phyloP scores from a whole-genome alignment of 2,329 filamentous ascomycete species.

The Pyrenophora seminiperda region DNA sequence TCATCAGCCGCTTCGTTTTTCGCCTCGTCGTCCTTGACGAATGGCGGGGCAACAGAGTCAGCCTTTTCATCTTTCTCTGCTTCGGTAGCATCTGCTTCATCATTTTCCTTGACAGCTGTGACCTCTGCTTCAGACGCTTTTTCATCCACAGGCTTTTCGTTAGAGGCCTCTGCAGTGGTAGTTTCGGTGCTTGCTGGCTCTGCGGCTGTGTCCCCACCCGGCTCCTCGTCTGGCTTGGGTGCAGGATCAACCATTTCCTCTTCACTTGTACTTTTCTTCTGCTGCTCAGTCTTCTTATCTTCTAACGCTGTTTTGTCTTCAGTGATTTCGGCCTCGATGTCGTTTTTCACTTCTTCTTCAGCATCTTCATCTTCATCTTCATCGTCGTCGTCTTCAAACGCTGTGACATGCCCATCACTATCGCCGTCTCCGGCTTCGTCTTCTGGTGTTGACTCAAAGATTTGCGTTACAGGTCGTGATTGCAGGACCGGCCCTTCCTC shows the following conservation, averaged over 20 bases:
- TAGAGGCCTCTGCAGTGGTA: slow-evolving; percentile 5
- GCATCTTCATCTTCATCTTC: slow-evolving; percentile 17
- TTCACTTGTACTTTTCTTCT: slow-evolving; percentile 27
- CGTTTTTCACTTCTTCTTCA: slow-evolving; percentile 12
- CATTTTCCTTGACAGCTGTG: slow-evolving; percentile 4
- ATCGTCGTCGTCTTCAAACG: slow-evolving; percentile 23
- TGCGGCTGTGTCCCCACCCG: slow-evolving; percentile 7
- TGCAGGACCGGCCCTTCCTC: slow-evolving; percentile 31
- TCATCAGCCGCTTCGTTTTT: slow-evolving; percentile 8
- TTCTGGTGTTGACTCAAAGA: slow-evolving; percentile 24
- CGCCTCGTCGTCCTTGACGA: slow-evolving; percentile 15
- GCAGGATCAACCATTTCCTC: slow-evolving; percentile 17
- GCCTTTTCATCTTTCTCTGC: slow-evolving; percentile 26
- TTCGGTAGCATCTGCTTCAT: slow-evolving; percentile 1
- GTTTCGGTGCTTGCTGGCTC: slow-evolving; percentile 8
- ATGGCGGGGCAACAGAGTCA: slow-evolving; percentile 8
- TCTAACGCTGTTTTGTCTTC: slow-evolving; percentile 25
- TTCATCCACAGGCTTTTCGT: slow-evolving; percentile 1
- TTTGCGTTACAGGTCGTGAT: slow-evolving; percentile 22
- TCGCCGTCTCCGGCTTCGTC: slow-evolving; percentile 12
- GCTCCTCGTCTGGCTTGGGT: slow-evolving; percentile 15
- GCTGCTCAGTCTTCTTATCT: slow-evolving; percentile 20
- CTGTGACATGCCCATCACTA: slow-evolving; percentile 15
- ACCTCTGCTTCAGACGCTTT: slow-evolving; percentile 8
- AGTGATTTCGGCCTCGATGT: slow-evolving; percentile 17